Evolutionary conservation across 2,329 filamentous ascomycete species (phyloP).

Genomic region (Fusarium citri): DNA sequence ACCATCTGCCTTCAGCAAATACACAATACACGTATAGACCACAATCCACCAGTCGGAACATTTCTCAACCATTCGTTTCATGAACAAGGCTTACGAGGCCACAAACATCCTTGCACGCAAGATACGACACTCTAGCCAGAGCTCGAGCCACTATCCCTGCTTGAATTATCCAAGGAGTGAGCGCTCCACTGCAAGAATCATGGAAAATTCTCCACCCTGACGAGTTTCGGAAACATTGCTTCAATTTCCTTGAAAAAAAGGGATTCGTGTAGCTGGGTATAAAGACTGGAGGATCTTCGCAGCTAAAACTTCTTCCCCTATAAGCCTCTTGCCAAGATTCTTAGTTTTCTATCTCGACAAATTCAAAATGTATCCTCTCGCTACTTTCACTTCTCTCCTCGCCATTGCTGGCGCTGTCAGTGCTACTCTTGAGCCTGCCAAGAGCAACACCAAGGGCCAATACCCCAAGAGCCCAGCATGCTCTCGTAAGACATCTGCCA

Average conservation of each 20-base stretch:
- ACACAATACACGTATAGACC: neutral
- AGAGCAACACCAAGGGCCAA: conserved; percentile 43
- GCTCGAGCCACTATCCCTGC: conserved; percentile 15
- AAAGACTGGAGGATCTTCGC: neutral
- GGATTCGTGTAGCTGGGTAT: conserved; percentile 5
- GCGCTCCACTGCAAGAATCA: conserved; percentile 2
- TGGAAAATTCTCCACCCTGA: conserved; percentile 8
- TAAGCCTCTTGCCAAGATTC: neutral
- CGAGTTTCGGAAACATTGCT: conserved; percentile 24
- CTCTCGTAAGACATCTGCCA: conserved; percentile 16
- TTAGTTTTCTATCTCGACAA: neutral
- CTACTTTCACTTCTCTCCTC: conserved; percentile 38
- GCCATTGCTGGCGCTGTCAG: conserved; percentile 35
- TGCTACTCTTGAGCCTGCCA: conserved; percentile 42
- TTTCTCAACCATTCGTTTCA: conserved; percentile 3
- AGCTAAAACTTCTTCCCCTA: neutral
- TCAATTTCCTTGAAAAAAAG: conserved; percentile 32
- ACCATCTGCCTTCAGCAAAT: neutral
- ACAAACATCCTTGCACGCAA: neutral
- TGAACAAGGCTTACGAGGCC: conserved; percentile 2
- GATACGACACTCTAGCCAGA: neutral
- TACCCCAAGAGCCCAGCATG: conserved; percentile 37
- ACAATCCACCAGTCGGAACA: conserved; percentile 23
- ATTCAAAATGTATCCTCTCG: conserved; percentile 37
- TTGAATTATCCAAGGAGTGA: conserved; percentile 12